These are phyloP conservation scores for Euphrasia confusa DNA, from an alignment of 257 asterid genomes.

Conservation along the genomic window DNA sequence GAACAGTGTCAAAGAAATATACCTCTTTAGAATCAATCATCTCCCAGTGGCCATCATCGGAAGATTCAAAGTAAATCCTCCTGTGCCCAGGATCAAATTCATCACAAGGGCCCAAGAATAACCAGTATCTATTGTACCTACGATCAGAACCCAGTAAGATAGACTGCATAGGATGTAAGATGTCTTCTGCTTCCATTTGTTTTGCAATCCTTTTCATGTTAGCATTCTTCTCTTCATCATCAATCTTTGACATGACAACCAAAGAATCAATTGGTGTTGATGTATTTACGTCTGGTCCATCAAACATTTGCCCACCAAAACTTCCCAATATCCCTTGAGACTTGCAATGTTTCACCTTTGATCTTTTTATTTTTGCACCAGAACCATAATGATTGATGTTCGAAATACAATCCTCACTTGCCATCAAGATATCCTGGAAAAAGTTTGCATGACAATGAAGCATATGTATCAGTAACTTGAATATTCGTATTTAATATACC, in stretches of 20 bases:
- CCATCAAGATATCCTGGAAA: constrained; percentile 51
- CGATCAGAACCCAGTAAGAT: constrained; percentile 95
- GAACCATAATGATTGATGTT: constrained; percentile 40
- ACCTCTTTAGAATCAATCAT: constrained; percentile 89
- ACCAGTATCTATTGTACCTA: constrained; percentile 97
- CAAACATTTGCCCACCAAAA: constrained; percentile 22
- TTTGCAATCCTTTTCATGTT: constrained; percentile 35
- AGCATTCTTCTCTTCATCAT: constrained; percentile 34
- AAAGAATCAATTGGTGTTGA: constrained; percentile 71
- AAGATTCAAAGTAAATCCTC: constrained; percentile 94
- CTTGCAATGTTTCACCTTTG: constrained; percentile 39
- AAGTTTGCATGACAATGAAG: constrained; percentile 15
- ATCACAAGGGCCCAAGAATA: constrained; percentile 96
- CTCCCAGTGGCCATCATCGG: constrained; percentile 99
- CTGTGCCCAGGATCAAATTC: constrained; percentile 90
- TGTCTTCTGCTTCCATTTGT: constrained; percentile 40
- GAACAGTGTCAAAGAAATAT: constrained; percentile 20
- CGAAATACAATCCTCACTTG: constrained; percentile 35
- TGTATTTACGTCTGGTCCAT: constrained; percentile 33
- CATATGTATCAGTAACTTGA: constrained; percentile 14
- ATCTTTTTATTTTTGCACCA: constrained; percentile 87
- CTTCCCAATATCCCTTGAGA: constrained; percentile 36
- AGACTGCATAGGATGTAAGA: constrained; percentile 91
- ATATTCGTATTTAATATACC: constrained; percentile 4
- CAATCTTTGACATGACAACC: constrained; percentile 46